phyloP scores from a whole-genome alignment of 805 yeast species.

The Henningerozyma blattae region DNA sequence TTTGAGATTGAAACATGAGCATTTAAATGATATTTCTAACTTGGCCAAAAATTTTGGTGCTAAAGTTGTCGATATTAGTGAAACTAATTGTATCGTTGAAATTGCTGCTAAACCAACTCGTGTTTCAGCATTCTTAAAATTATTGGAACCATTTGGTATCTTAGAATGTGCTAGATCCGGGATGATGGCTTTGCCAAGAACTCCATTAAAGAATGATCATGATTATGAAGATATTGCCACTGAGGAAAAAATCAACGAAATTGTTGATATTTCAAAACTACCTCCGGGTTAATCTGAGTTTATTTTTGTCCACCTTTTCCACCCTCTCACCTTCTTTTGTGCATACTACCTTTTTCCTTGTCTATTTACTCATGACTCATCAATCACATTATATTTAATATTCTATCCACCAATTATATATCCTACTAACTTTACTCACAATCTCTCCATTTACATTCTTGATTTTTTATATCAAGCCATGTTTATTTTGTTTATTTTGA shows the following conservation, averaged over 20 bases:
- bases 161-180: slow-evolving; percentile 95
- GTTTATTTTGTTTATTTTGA: too few species aligned
- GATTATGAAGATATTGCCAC: slow-evolving; percentile 45
- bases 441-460: too few species aligned
- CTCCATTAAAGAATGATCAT: slow-evolving; percentile 56
- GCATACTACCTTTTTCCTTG: too few species aligned
- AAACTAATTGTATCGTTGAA: slow-evolving; percentile 89
- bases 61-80: slow-evolving; percentile 80
- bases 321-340: too few species aligned
- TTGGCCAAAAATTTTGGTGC: slow-evolving; percentile 87
- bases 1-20: slow-evolving; percentile 84
- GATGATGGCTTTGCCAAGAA: slow-evolving; percentile 97
- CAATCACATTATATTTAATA: too few species aligned
- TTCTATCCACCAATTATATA: too few species aligned
- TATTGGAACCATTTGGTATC: slow-evolving; percentile 91
- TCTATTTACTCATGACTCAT: too few species aligned
- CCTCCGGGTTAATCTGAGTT: slow-evolving; percentile 72
- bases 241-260: slow-evolving; percentile 37
- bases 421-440: too few species aligned
- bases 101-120: slow-evolving; percentile 89
- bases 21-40: slow-evolving; percentile 71
- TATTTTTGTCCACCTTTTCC: too few species aligned
- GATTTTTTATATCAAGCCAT: too few species aligned
- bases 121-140: slow-evolving; percentile 72
- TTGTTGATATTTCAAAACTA: slow-evolving; percentile 77